These are phyloP conservation scores for Fonsecaea monophora DNA, from an alignment of 2,329 filamentous ascomycete species.

Conservation along the genomic window DNA sequence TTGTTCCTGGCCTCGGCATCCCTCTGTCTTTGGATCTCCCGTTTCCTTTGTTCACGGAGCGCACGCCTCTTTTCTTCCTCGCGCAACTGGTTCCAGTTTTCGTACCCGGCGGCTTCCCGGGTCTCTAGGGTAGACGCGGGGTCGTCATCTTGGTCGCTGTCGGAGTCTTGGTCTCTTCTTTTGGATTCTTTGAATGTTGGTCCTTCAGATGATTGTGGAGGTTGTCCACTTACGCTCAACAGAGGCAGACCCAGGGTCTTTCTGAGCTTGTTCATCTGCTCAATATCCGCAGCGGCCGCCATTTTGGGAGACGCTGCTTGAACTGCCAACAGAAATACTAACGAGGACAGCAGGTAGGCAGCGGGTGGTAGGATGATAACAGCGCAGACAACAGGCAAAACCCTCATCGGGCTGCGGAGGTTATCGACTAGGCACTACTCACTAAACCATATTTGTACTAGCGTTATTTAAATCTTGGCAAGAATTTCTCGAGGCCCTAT, in stretches of 20 bases:
- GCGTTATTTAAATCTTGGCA: conserved; percentile 15
- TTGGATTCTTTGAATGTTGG: conserved; percentile 62
- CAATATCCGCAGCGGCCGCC: conserved; percentile 37
- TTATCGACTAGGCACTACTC: neutral
- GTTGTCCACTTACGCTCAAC: conserved; percentile 38
- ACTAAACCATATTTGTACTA: neutral
- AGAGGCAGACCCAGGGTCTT: conserved; percentile 41
- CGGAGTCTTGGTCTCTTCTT: conserved; percentile 47
- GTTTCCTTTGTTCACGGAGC: conserved; percentile 75
- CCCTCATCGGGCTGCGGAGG: neutral
- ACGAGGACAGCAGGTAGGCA: neutral
- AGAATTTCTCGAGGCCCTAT: neutral
- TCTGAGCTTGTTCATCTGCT: conserved; percentile 42
- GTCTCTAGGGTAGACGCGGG: conserved; percentile 82
- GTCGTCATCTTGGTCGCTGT: conserved; percentile 67
- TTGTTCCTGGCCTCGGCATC: conserved; percentile 79
- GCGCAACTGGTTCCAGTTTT: conserved; percentile 64
- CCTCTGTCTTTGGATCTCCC: conserved; percentile 83
- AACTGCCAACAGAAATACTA: neutral
- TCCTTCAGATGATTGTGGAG: conserved; percentile 46
- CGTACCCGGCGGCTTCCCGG: conserved; percentile 51
- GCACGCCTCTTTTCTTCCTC: conserved; percentile 73
- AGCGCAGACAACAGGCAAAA: neutral
- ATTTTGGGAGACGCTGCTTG: conserved; percentile 25
- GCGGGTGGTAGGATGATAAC: neutral